Percentiles rank a stretch among this genome's conserved stretches.
Evolutionary conservation across 192 early-diverging fungal species (phyloP).

Genomic region (Haplosporangium gracile): DNA sequence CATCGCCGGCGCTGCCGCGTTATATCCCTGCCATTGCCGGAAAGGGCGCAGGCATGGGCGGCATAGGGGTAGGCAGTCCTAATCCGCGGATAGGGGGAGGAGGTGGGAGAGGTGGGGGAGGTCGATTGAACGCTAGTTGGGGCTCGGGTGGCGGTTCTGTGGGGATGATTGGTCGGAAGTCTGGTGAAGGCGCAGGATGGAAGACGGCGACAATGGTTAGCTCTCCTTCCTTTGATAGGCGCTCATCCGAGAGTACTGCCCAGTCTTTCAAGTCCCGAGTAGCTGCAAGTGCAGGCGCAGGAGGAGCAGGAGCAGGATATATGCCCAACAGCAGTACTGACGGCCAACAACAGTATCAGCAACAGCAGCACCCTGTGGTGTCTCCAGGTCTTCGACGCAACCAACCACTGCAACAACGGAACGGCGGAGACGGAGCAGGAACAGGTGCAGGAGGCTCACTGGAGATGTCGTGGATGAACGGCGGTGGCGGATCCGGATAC

Average conservation of each 20-base stretch:
- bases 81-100: conserved; percentile 16
- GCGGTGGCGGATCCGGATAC: not conserved
- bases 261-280: not conserved
- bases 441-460: not conserved
- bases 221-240: not conserved
- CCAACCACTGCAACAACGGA: not conserved
- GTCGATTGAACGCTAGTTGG: conserved; percentile 6
- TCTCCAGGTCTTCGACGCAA: conserved; percentile 1
- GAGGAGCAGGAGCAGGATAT: conserved; percentile 1
- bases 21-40: conserved; percentile 49
- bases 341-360: not conserved
- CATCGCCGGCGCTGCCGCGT: conserved; percentile 42
- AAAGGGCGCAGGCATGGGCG: conserved; percentile 17
- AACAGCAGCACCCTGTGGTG: not conserved
- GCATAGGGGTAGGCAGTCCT: no score
- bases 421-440: not conserved
- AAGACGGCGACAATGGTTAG: not conserved
- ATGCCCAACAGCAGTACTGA: not conserved
- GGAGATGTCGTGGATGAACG: conserved; percentile 8
- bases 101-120: not conserved
- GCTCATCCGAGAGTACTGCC: not conserved
- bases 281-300: not conserved
- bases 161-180: not conserved
- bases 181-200: not conserved
- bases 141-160: not conserved